A percentile compares a stretch with the other conserved stretches of the same genome.
Conservation (phyloP, 192 early-diverging fungal genomes). For the Rhizoclosmatium sp. region DNA sequence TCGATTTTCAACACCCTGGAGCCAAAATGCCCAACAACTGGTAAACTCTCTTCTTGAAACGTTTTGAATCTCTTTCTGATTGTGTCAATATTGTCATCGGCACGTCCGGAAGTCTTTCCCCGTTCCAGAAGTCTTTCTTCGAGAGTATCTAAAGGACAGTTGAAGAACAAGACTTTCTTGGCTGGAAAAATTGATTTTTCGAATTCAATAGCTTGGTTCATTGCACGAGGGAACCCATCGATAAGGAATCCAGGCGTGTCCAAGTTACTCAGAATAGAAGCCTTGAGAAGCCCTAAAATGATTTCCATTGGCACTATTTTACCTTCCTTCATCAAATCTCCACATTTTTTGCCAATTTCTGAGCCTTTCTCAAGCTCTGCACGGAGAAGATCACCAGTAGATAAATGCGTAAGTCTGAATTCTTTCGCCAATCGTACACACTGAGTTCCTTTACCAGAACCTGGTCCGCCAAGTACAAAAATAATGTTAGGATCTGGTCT, state of each 20-base stretch:
- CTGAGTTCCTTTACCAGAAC: slow-evolving; percentile 65
- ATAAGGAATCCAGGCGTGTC: slow-evolving; percentile 58
- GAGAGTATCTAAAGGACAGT: slow-evolving; percentile 59
- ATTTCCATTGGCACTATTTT: slow-evolving; percentile 64
- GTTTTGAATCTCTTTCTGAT: slow-evolving; percentile 62
- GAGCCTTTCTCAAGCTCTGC: slow-evolving; percentile 59
- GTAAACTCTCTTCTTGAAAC: slow-evolving; percentile 57
- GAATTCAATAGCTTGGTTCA: slow-evolving; percentile 67
- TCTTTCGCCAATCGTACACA: slow-evolving; percentile 56
- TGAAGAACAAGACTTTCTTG: slow-evolving; percentile 48
- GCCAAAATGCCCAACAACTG: slow-evolving; percentile 58
- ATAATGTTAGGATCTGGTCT: slow-evolving; percentile 44
- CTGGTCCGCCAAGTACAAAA: slow-evolving; percentile 63
- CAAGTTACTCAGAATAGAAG: slow-evolving; percentile 31
- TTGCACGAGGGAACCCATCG: slow-evolving; percentile 70
- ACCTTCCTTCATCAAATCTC: slow-evolving; percentile 62
- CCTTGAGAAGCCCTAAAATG: slow-evolving; percentile 37
- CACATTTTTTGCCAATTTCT: slow-evolving; percentile 50
- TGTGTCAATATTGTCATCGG: slow-evolving; percentile 67
- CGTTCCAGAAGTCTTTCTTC: slow-evolving; percentile 62
- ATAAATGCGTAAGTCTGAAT: slow-evolving; percentile 58
- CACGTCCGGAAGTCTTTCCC: slow-evolving; percentile 60
- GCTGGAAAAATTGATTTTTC: slow-evolving; percentile 52
- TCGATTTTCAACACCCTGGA: slow-evolving; percentile 34
- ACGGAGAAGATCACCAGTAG: slow-evolving; percentile 67